Base-by-base conservation (phyloP, 2,329 filamentous ascomycete species). In the Metarhizium sp. region DNA sequence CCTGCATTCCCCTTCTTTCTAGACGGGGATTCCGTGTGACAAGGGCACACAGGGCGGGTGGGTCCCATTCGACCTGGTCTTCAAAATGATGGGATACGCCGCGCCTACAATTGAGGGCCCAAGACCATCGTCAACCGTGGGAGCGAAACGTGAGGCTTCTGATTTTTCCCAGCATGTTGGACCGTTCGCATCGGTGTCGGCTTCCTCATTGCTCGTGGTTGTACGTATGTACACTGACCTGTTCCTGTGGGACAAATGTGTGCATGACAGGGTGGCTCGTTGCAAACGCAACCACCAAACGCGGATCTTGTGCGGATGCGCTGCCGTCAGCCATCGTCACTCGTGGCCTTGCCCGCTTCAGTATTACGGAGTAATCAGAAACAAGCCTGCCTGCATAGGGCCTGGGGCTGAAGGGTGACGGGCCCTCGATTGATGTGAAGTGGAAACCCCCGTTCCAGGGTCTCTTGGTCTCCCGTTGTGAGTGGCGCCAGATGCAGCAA, bases 401-500 rank as follows among this genome's bases (percentile, higher is more conserved):
- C 25, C 45, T 7, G 45, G 45, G 45, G 45, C 45, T 48, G 20
- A 48, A 29, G 11, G 20, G 11, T 16, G 13, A 29, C 25, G 32
- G 32, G 32, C 32, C 32, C 32, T 34, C 32, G 32, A 34, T 34
- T 34, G 32, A 34, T 34, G 6, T 34, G 32, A 34, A 34, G 32
- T 34, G 32, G 32, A 34, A 34, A 34, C 6, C 32, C 32, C 10
- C 38, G 38, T 40, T 13, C 38, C 38, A 40, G 38, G 38, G 38
- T 40, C 13, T 40, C 38, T 40, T 16, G 38, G 38, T 40, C 14
- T 13, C 38, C 38, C 38, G 38, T 40, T 13, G 38, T 29, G 42
- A 42, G 53, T 54, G 53, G 53, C 53, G 40, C 40, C 38, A 45
- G 53, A 51, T 54, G 47, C 47, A 54, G 45, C 34, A 30, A 14